These are phyloP conservation scores for Tremella yokohamensis DNA, from an alignment of 768 basidiomycete genomes.

Conservation along the genomic window DNA sequence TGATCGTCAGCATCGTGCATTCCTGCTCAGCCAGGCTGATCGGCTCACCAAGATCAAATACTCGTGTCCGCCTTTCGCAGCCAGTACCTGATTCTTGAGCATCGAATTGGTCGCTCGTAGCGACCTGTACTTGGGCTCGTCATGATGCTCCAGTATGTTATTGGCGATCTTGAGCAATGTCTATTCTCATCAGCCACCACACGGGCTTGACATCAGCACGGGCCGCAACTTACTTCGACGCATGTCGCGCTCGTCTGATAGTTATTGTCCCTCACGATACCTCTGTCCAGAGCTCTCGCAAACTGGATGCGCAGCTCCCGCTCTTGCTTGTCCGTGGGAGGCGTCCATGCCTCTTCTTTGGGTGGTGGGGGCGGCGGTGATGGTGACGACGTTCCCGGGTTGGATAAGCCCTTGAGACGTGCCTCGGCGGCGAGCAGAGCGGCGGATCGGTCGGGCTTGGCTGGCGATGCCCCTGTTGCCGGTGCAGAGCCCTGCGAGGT, in stretches of 20 bases:
- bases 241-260: slow-evolving; percentile 31
- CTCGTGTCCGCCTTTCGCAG: slow-evolving; percentile 35
- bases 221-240: slow-evolving; percentile 38
- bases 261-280: slow-evolving; percentile 42
- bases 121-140: slow-evolving; percentile 36
- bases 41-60: slow-evolving; percentile 41
- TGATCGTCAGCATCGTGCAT: slow-evolving; percentile 6
- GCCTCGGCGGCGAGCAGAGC: slow-evolving; percentile 9
- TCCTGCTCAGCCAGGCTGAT: background rate
- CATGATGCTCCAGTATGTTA: slow-evolving; percentile 29
- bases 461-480: no score
- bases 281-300: slow-evolving; percentile 38
- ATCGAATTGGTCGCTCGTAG: slow-evolving; percentile 32
- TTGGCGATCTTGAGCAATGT: slow-evolving; percentile 42
- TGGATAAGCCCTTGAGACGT: slow-evolving; percentile 1
- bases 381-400: background rate
- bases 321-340: slow-evolving; percentile 38
- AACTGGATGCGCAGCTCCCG: slow-evolving; percentile 28
- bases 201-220: background rate
- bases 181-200: slow-evolving; percentile 16
- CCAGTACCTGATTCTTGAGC: slow-evolving; percentile 40
- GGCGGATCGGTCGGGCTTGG: background rate
- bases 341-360: background rate
- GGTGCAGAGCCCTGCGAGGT: no score
- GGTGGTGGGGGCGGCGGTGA: background rate